Evolutionary conservation across 345 rosid species (phyloP).

Genomic region (Conringia planisiliqua): DNA sequence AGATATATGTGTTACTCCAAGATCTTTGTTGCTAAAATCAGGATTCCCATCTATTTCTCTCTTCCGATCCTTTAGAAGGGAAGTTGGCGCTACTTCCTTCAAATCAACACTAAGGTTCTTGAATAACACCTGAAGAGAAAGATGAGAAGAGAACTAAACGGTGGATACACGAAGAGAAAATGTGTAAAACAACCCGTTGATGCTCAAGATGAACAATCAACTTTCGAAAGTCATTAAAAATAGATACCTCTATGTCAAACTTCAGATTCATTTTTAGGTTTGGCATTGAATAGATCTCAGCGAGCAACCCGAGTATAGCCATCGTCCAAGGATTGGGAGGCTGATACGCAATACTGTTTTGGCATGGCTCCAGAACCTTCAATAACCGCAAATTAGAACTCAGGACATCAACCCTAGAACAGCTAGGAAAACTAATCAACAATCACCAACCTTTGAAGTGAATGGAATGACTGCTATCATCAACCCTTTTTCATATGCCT

Average conservation of each 20-base stretch:
- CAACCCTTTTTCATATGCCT: constrained; percentile 98
- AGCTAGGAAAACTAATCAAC: background rate
- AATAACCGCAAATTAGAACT: constrained; percentile 11
- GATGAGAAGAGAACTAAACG: background rate
- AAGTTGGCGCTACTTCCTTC: constrained; percentile 85
- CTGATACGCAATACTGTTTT: constrained; percentile 87
- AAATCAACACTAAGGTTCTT: constrained; percentile 87
- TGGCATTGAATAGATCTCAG: constrained; percentile 95
- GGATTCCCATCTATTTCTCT: constrained; percentile 97
- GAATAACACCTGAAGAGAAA: constrained; percentile 62
- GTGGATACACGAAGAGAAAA: background rate
- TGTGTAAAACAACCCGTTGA: background rate
- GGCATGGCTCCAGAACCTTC: constrained; percentile 94
- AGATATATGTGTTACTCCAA: constrained; percentile 46
- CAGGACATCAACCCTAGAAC: background rate
- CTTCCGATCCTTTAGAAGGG: constrained; percentile 84
- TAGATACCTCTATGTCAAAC: constrained; percentile 92
- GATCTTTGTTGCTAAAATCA: constrained; percentile 92
- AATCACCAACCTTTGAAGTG: constrained; percentile 79
- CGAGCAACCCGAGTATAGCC: constrained; percentile 90
- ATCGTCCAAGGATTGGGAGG: constrained; percentile 99
- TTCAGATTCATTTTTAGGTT: constrained; percentile 97
- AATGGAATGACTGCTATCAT: constrained; percentile 99
- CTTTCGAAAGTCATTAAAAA: background rate
- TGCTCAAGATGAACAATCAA: background rate